Conservation (phyloP, 495 filamentous ascomycete species). For the Lineolata rhizophorae region DNA sequence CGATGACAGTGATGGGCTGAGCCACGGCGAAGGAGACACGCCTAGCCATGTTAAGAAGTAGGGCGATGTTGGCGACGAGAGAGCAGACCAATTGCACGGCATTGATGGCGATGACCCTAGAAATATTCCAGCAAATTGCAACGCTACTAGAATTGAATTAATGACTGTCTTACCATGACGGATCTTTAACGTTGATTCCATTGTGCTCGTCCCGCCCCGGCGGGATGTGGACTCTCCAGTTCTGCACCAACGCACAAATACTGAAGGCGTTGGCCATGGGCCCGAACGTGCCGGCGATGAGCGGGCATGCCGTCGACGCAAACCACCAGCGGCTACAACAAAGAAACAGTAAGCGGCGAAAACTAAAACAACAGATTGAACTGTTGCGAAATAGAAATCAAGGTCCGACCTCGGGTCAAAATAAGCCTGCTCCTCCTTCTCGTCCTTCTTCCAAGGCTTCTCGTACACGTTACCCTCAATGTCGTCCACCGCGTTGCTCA, state of each 20-base stretch:
- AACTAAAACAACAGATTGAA: not conserved
- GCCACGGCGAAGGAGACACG: constrained; percentile 30
- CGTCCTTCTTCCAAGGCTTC: constrained; percentile 10
- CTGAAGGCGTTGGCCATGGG: constrained; percentile 68
- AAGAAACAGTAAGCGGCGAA: constrained; percentile 2
- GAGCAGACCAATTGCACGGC: constrained; percentile 40
- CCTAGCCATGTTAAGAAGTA: constrained; percentile 56
- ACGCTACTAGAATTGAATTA: not conserved
- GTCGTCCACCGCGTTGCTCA: constrained; percentile 24
- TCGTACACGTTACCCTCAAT: constrained; percentile 21
- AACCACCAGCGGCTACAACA: constrained; percentile 58
- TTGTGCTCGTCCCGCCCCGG: constrained; percentile 16
- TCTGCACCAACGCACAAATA: constrained; percentile 50
- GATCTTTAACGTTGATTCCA: constrained; percentile 38
- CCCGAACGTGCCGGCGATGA: constrained; percentile 65
- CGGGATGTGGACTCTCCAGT: constrained; percentile 46
- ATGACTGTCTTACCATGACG: constrained; percentile 32
- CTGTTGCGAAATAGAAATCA: not conserved
- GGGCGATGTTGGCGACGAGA: constrained; percentile 34
- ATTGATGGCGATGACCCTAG: constrained; percentile 48
- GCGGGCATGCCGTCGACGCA: constrained; percentile 57
- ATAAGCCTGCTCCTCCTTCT: constrained; percentile 22
- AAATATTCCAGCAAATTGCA: too few species aligned
- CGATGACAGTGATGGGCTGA: constrained; percentile 42
- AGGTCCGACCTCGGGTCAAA: constrained; percentile 28